Percentiles rank a stretch among this genome's conserved stretches.
phyloP scores from a whole-genome alignment of 768 basidiomycete genomes.

The Scleroderma bovista region DNA sequence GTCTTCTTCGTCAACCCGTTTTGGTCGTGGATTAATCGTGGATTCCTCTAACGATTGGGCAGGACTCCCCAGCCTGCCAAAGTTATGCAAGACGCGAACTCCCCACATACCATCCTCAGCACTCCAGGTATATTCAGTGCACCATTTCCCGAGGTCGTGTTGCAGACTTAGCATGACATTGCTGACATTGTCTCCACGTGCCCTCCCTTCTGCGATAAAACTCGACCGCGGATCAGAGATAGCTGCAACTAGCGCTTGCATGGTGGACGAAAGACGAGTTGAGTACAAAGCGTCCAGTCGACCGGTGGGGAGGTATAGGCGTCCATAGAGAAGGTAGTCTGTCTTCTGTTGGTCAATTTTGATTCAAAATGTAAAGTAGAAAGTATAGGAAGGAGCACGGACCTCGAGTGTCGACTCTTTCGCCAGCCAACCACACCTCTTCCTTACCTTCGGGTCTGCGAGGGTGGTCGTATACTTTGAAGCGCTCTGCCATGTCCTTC shows the following conservation, averaged over 20 bases:
- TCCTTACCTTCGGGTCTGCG: slow-evolving; percentile 70
- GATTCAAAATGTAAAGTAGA: slow-evolving; percentile 7
- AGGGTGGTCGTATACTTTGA: slow-evolving; percentile 79
- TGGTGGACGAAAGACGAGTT: slow-evolving; percentile 67
- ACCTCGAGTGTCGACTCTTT: slow-evolving; percentile 75
- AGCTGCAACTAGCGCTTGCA: slow-evolving; percentile 80
- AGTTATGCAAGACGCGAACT: slow-evolving; percentile 83
- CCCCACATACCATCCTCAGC: slow-evolving; percentile 95
- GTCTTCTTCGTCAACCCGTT: slow-evolving; percentile 94
- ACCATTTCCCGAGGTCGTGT: slow-evolving; percentile 90
- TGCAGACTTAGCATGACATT: slow-evolving; percentile 82
- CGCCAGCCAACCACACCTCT: slow-evolving; percentile 79
- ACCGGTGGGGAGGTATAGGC: slow-evolving; percentile 84
- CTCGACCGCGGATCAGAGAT: slow-evolving; percentile 74
- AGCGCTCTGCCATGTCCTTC: slow-evolving; percentile 87
- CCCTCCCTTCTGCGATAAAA: slow-evolving; percentile 34
- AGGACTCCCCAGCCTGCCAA: slow-evolving; percentile 58
- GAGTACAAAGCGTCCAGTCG: slow-evolving; percentile 88
- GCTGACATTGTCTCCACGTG: slow-evolving; percentile 45
- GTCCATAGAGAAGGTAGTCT: slow-evolving; percentile 95
- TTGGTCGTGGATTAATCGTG: slow-evolving; percentile 36
- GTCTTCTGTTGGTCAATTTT: slow-evolving; percentile 19
- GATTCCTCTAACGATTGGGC: slow-evolving; percentile 33
- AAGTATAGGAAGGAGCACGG: slow-evolving; percentile 17
- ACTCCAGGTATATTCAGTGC: slow-evolving; percentile 91